Conservation (phyloP, 2,329 filamentous ascomycete genomes). For the Saccharata proteae region DNA sequence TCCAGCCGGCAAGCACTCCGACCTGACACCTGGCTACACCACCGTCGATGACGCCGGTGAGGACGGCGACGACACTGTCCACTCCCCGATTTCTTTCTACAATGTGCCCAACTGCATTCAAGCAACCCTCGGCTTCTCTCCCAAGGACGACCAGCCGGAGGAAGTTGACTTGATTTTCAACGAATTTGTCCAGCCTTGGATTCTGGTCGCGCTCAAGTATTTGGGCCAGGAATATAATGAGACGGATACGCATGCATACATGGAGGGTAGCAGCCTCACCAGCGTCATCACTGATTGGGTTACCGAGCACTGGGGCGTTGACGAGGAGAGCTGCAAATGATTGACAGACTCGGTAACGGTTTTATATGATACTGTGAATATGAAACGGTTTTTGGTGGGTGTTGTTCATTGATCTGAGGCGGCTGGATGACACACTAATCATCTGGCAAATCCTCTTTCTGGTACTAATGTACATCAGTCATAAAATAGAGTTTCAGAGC, state of each 20-base stretch:
- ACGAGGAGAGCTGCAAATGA: too few species aligned
- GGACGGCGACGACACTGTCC: slow-evolving; percentile 85
- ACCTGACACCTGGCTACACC: slow-evolving; percentile 69
- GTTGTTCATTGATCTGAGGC: too few species aligned
- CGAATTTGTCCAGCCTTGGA: slow-evolving; percentile 77
- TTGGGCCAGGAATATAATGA: slow-evolving; percentile 38
- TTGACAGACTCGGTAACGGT: too few species aligned
- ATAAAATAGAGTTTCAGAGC: too few species aligned
- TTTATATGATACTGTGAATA: too few species aligned
- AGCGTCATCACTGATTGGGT: slow-evolving; percentile 50
- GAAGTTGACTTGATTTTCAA: slow-evolving; percentile 82
- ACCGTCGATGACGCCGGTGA: slow-evolving; percentile 72
- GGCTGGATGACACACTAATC: too few species aligned
- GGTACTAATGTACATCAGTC: too few species aligned
- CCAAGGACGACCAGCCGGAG: slow-evolving; percentile 38
- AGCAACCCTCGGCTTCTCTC: slow-evolving; percentile 50
- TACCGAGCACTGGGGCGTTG: slow-evolving; percentile 43
- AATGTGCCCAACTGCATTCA: slow-evolving; percentile 75
- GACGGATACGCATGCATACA: slow-evolving; percentile 40
- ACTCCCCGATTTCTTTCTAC: slow-evolving; percentile 63
- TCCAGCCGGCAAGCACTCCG: slow-evolving; percentile 21
- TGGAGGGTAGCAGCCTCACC: slow-evolving; percentile 43
- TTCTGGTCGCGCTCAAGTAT: slow-evolving; percentile 61
- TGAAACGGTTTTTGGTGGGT: too few species aligned
- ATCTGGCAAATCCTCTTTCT: too few species aligned